Evolutionary conservation across 2,329 filamentous ascomycete genomes (phyloP), one percentile per base, ranked within the genome.

Genomic region (Talaromyces sp.): DNA sequence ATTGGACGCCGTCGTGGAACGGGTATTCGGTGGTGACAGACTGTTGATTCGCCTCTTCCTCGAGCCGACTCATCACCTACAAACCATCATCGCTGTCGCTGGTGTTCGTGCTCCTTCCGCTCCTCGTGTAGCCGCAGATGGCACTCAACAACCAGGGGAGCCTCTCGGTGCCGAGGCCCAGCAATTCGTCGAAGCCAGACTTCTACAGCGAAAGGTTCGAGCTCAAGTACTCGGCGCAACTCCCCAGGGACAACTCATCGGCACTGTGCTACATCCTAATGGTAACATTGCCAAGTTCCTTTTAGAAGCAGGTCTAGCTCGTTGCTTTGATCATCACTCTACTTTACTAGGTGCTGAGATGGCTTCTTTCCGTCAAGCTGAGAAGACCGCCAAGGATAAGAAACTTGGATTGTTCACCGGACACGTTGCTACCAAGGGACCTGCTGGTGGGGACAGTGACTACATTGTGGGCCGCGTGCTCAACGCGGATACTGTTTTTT

Each of bases 321-420:
- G 92, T 71, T 98, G 93, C 81, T 92, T 93, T 67, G 95, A 99
- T 77, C 93, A 95, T 78, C 95, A 99, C 80, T 96, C 93, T 0
- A 96, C 92, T 42, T 83, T 97, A 79, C 85, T 99, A 11, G 95
- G 95, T 50, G 81, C 86, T 57, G 91, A 93, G 70, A 99, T 99
- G 95, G 88, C 89, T 46, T 76, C 84, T 63, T 86, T 98, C 63
- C 87, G 95, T 66, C 86, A 90, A 67, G 93, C 95, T 1, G 95
- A 99, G 80, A 93, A 91, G 75, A 81, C 85, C 63, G 95, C 95
- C 4, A 92, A 92, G 77, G 84, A 87, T 67, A 84, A 85, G 67
- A 89, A 90, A 71, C 83, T 89, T 50, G 91, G 92, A 54, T 74
- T 98, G 16, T 96, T 95, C 82, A 91, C 91, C 75, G 85, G 90